Conservation (phyloP, 495 filamentous ascomycete species). For the Podospora appendiculata region DNA sequence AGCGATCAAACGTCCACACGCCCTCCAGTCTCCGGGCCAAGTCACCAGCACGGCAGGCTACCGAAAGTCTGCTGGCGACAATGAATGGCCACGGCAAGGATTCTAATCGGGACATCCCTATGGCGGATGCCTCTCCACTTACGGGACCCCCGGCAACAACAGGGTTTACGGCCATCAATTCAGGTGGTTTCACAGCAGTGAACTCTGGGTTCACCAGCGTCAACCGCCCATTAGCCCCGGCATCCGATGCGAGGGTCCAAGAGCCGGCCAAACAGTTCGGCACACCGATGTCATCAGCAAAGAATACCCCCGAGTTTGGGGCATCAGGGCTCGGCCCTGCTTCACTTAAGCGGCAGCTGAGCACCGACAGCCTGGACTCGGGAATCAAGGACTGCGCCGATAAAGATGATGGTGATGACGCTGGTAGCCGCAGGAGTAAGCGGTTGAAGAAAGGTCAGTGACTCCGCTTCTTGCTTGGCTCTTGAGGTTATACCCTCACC, state of each 20-base stretch:
- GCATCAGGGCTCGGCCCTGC: constrained; percentile 42
- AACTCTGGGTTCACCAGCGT: constrained; percentile 70
- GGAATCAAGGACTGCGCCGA: constrained; percentile 48
- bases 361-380: constrained; percentile 61
- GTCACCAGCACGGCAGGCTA: constrained; percentile 64
- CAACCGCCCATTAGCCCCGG: constrained; percentile 42
- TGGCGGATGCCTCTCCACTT: constrained; percentile 41
- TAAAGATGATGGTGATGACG: constrained; percentile 55
- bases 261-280: constrained; percentile 38
- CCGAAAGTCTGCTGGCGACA: constrained; percentile 57
- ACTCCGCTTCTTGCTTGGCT: background rate
- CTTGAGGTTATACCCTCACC: background rate
- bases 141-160: constrained; percentile 34
- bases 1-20: constrained; percentile 63
- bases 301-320: constrained; percentile 53
- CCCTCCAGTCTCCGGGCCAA: constrained; percentile 57
- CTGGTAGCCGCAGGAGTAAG: constrained; percentile 80
- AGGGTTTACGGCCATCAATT: constrained; percentile 72
- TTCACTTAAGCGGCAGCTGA: constrained; percentile 73
- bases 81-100: constrained; percentile 45
- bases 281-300: constrained; percentile 44
- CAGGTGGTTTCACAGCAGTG: constrained; percentile 39
- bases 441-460: constrained; percentile 81
- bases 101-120: constrained; percentile 43
- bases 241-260: constrained; percentile 27